Evolutionary conservation across 148 eudicot genomes (phyloP).

Genomic region (Vaccinium vitisidaea): DNA sequence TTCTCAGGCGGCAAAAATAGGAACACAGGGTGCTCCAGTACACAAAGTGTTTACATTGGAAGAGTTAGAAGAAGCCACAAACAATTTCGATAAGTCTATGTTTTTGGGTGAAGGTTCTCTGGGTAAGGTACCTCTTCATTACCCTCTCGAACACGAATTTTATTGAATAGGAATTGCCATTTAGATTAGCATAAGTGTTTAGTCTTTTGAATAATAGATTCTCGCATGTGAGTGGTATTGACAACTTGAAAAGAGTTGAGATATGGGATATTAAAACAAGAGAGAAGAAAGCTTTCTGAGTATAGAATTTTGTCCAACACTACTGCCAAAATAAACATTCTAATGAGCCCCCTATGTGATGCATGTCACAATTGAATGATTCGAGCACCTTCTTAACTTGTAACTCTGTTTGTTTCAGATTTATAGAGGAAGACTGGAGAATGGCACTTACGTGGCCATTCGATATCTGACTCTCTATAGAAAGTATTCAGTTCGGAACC

Average conservation of each 20-base stretch:
- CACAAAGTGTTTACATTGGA: slow-evolving; percentile 39
- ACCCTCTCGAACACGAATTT: background rate
- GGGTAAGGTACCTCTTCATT: slow-evolving; percentile 47
- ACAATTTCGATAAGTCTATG: slow-evolving; percentile 42
- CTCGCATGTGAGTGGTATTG: background rate
- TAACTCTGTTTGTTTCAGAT: slow-evolving; percentile 31
- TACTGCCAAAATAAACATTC: background rate
- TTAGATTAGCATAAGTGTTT: background rate
- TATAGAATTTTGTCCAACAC: slow-evolving; percentile 2
- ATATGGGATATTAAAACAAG: background rate
- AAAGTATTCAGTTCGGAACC: slow-evolving; percentile 49
- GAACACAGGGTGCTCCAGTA: slow-evolving; percentile 41
- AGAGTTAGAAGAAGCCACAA: slow-evolving; percentile 56
- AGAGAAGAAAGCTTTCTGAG: slow-evolving; percentile 3
- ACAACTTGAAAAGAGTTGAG: background rate
- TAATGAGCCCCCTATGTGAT: background rate
- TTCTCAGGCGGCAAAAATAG: slow-evolving; percentile 55
- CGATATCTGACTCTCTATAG: slow-evolving; percentile 43
- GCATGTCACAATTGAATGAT: background rate
- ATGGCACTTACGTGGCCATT: slow-evolving; percentile 47
- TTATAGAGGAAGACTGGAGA: slow-evolving; percentile 60
- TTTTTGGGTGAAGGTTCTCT: slow-evolving; percentile 56
- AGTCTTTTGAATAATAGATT: background rate
- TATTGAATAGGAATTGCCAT: background rate
- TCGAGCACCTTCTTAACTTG: slow-evolving; percentile 6